phyloP scores from a whole-genome alignment of 148 eudicot species.

The Tetragonia tetragonoides region DNA sequence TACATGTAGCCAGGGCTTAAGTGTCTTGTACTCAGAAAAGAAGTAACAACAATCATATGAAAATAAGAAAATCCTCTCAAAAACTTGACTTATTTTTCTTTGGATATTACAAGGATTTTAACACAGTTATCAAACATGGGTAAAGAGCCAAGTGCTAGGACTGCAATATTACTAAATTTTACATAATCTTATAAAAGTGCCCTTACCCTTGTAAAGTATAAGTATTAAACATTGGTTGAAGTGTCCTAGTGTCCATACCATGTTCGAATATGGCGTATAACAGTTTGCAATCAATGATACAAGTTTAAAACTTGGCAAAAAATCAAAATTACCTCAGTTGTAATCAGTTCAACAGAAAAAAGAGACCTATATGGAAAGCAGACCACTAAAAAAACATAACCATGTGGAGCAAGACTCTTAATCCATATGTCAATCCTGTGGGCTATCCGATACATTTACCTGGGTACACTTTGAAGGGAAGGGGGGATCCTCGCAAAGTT shows the following conservation, averaged over 20 bases:
- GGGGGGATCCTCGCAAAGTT: constrained; percentile 65
- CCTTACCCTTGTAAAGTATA: not conserved
- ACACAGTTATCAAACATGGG: not conserved
- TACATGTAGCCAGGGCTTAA: not conserved
- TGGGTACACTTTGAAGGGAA: constrained; percentile 75
- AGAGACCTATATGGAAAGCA: not conserved
- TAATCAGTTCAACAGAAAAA: not conserved
- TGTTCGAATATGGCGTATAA: too few relatives aligned
- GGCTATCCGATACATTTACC: constrained; percentile 35
- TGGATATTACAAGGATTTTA: not conserved
- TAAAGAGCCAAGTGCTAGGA: not conserved
- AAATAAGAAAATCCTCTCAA: not conserved
- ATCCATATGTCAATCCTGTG: not conserved
- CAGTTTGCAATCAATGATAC: too few relatives aligned
- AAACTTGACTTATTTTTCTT: not conserved
- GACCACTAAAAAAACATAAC: not conserved
- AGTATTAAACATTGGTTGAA: not conserved
- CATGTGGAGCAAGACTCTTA: not conserved
- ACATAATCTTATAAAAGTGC: not conserved
- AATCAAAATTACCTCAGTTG: not conserved
- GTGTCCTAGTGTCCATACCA: too few relatives aligned
- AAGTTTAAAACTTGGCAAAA: not conserved
- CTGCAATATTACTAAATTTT: not conserved
- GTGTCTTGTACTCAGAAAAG: not conserved
- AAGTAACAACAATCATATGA: not conserved